These are phyloP conservation scores for Magnaporthiopsis incrustans DNA, from an alignment of 2,329 filamentous ascomycete species.

Conservation along the genomic window DNA sequence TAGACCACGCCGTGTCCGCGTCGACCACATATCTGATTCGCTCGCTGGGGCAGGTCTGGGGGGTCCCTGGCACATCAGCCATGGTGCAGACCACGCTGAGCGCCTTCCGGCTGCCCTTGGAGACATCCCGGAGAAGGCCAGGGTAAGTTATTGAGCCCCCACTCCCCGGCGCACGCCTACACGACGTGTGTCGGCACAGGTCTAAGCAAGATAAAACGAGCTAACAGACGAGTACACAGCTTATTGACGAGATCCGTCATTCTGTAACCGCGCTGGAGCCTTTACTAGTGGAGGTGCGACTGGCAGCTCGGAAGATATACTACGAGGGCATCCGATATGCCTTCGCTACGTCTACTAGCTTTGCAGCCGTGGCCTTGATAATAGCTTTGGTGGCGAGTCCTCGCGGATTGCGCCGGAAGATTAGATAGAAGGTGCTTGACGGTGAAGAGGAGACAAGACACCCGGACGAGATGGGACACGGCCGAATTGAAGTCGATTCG, in stretches of 20 bases:
- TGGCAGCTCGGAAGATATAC: conserved; percentile 48
- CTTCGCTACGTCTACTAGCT: conserved; percentile 45
- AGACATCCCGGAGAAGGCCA: conserved; percentile 48
- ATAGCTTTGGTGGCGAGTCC: conserved; percentile 1
- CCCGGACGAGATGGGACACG: too few species aligned
- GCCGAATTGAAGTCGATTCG: too few species aligned
- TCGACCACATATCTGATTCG: conserved; percentile 49
- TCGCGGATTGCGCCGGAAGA: not conserved
- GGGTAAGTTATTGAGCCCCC: conserved; percentile 40
- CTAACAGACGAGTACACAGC: conserved; percentile 27
- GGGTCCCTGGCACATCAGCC: conserved; percentile 53
- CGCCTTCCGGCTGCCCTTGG: conserved; percentile 44
- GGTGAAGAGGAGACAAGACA: too few species aligned
- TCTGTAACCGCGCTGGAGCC: conserved; percentile 47
- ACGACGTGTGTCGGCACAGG: too few species aligned
- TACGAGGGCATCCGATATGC: conserved; percentile 50
- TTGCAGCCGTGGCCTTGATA: conserved; percentile 39
- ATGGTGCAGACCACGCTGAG: conserved; percentile 56
- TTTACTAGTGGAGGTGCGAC: conserved; percentile 48
- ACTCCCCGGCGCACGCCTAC: too few species aligned
- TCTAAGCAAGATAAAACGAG: not conserved
- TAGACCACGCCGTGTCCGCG: conserved; percentile 9
- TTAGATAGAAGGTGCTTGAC: not conserved
- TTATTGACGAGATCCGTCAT: conserved; percentile 54
- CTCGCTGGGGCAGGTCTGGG: conserved; percentile 56